Percentiles rank a stretch among this genome's conserved stretches.
phyloP scores from a whole-genome alignment of 2,329 filamentous ascomycete genomes.

The Diaporthe ilicicola region DNA sequence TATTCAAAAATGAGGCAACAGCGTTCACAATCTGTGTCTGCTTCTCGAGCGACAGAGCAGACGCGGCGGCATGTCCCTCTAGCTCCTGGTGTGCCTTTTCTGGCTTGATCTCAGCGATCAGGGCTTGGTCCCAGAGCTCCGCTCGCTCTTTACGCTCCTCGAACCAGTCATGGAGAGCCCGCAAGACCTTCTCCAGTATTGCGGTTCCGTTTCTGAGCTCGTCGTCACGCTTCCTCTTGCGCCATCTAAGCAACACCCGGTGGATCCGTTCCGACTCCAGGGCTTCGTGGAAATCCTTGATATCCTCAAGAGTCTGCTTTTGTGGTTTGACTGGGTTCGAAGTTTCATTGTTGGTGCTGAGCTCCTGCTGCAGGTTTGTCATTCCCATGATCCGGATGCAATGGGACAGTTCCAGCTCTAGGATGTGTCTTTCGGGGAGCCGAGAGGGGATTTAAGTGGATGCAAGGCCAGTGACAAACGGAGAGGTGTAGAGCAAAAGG shows the following conservation, averaged over 20 bases:
- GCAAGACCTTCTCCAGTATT: not conserved
- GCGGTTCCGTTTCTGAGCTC: not conserved
- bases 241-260: not conserved
- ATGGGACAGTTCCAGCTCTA: not conserved
- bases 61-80: not conserved
- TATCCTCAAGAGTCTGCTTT: not conserved
- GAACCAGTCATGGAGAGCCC: not conserved
- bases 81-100: not conserved
- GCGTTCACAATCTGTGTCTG: not conserved
- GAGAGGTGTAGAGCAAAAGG: not conserved
- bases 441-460: too few relatives aligned
- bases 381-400: not conserved
- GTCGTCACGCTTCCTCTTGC: not conserved
- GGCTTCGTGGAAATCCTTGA: not conserved
- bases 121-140: not conserved
- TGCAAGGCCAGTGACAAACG: not conserved
- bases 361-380: not conserved
- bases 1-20: not conserved
- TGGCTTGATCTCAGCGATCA: not conserved
- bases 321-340: not conserved
- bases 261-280: not conserved
- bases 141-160: not conserved
- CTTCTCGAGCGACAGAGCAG: not conserved
- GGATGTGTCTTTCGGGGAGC: not conserved
- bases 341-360: not conserved